These are phyloP conservation scores for Helminthosporium solani DNA, from an alignment of 2,329 filamentous ascomycete species.

Conservation along the genomic window DNA sequence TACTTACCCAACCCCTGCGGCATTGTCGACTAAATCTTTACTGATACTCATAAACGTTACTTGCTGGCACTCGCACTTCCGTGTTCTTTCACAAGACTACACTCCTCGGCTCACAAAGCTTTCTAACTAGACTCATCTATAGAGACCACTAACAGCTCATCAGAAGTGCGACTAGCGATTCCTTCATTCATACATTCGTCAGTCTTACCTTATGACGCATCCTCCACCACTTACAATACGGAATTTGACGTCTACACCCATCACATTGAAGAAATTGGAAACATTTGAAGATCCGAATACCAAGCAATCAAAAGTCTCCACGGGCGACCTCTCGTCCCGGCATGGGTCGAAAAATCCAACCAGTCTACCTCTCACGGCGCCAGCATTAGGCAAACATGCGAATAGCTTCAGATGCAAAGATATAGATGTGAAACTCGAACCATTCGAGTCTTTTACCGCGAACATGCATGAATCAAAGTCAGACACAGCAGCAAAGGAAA, in stretches of 20 bases:
- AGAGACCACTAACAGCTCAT: too few species aligned
- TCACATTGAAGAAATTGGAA: slow-evolving; percentile 73
- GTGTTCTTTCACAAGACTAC: too few species aligned
- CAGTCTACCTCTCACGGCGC: slow-evolving; percentile 38
- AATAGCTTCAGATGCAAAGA: slow-evolving; percentile 63
- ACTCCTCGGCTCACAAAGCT: too few species aligned
- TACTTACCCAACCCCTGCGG: too few species aligned
- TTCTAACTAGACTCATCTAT: too few species aligned
- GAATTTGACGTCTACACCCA: slow-evolving; percentile 73
- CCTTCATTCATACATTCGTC: too few species aligned
- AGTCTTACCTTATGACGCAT: slow-evolving; percentile 2
- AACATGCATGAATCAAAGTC: slow-evolving; percentile 55
- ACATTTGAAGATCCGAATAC: slow-evolving; percentile 63
- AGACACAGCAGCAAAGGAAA: slow-evolving; percentile 1
- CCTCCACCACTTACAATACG: slow-evolving; percentile 67
- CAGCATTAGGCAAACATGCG: slow-evolving; percentile 55
- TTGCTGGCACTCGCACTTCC: too few species aligned
- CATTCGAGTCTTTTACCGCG: slow-evolving; percentile 67
- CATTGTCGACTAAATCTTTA: too few species aligned
- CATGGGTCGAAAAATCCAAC: slow-evolving; percentile 20
- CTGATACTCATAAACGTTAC: too few species aligned
- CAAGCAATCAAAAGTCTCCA: slow-evolving; percentile 28
- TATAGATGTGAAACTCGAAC: slow-evolving; percentile 62
- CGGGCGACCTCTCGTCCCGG: slow-evolving; percentile 31
- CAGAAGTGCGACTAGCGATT: too few species aligned